phyloP scores from a whole-genome alignment of 148 eudicot species.

The Vaccinium macrocarpon region DNA sequence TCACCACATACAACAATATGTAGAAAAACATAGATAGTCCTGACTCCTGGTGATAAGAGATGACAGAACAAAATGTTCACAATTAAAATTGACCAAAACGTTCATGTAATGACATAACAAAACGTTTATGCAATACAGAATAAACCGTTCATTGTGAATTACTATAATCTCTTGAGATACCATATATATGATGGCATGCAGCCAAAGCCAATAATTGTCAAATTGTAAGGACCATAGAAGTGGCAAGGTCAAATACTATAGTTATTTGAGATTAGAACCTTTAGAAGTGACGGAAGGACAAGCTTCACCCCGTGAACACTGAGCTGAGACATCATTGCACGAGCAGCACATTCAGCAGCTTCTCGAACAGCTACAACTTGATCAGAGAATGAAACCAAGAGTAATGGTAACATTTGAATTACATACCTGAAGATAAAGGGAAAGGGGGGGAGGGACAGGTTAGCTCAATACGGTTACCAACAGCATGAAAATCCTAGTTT shows the following conservation, averaged over 20 bases:
- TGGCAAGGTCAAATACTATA: background rate
- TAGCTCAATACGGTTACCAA: background rate
- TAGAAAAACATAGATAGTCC: background rate
- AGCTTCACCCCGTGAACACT: slow-evolving; percentile 94
- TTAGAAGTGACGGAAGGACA: slow-evolving; percentile 86
- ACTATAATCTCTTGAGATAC: background rate
- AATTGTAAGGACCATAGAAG: background rate
- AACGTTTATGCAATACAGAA: background rate
- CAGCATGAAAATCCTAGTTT: background rate
- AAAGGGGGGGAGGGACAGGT: background rate
- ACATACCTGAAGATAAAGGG: slow-evolving; percentile 61
- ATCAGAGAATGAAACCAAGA: slow-evolving; percentile 92
- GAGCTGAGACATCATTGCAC: slow-evolving; percentile 99
- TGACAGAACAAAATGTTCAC: background rate
- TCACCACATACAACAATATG: background rate
- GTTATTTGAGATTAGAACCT: slow-evolving; percentile 42
- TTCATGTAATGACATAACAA: background rate
- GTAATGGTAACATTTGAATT: slow-evolving; percentile 84
- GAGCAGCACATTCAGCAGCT: slow-evolving; percentile 98
- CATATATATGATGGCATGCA: background rate
- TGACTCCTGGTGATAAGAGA: background rate
- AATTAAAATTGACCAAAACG: background rate
- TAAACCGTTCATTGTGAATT: background rate
- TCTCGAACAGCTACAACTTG: slow-evolving; percentile 98
- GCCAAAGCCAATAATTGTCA: background rate